Evolutionary conservation across 345 rosid genomes (phyloP), one percentile per base, ranked within the genome.

Genomic region (Physaria fendleri): DNA sequence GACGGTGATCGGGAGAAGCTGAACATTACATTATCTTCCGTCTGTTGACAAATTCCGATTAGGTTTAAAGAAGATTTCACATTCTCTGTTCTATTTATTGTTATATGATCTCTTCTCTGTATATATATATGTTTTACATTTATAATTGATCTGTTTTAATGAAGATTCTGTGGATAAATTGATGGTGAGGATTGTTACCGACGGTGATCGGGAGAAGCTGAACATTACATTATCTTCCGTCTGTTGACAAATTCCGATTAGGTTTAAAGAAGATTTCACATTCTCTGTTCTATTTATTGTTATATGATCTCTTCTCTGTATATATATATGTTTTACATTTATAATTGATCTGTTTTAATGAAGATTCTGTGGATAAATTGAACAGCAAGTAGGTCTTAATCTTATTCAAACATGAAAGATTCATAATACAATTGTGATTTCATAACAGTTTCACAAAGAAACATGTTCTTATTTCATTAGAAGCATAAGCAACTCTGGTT

Each of bases 401-500:
- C 46, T 48, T 47, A 47, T 33, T 37, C 14, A 47, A 48, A 25
- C 13, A 42, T 11, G 27, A 18, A 39, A 7, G 47, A 39, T 16
- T 39, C 56, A 60, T 60, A 11, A 60, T 60, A 11, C 37, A 16
- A 37, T 14, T 37, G 41, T 37, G 17, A 37, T 14, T 14, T 14
- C 17, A 5, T 16, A 39, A 39, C 8, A n/a, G 44, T 15, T 39
- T 39, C 44, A 39, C 12, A 16, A 16, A 39, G 2, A 16, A 3
- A 39, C 11, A 39, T 39, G 42, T 16, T 0, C 0, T 79, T 72
- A 87, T 80, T 81, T 87, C 85, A 83, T 75, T 39, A 68, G 81
- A 82, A 90, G 50, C 87, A 83, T 74, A 20, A 90, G 83, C 71
- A 85, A 66, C 77, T 90, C 85, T 8, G 97, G 97, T 52, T 80